Conservation (phyloP, 805 yeast genomes). For the Hanseniaspora guilliermondii region DNA sequence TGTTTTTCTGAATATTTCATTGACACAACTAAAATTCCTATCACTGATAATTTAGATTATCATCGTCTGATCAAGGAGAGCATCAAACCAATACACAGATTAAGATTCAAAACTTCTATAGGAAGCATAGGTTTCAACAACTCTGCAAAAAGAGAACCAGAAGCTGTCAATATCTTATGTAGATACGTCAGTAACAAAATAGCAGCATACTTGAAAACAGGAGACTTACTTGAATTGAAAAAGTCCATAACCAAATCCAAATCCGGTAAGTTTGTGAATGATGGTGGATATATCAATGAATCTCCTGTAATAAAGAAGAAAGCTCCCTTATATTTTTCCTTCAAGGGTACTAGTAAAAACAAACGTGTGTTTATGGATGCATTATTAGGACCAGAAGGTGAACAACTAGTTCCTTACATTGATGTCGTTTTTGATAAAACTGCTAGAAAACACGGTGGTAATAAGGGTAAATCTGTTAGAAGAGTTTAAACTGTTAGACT, state of each 20-base stretch:
- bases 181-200: conserved; percentile 9
- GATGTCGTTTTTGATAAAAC: conserved; percentile 68
- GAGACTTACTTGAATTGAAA: conserved; percentile 6
- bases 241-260: background rate
- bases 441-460: conserved; percentile 83
- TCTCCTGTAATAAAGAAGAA: conserved; percentile 43
- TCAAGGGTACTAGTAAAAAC: conserved; percentile 79
- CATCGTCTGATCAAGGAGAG: conserved; percentile 8
- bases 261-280: background rate
- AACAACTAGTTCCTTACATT: conserved; percentile 49
- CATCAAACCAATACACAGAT: background rate
- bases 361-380: conserved; percentile 78
- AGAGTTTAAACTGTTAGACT: conserved; percentile 1
- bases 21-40: background rate
- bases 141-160: conserved; percentile 6
- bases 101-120: conserved; percentile 7
- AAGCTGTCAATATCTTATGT: conserved; percentile 4
- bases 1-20: conserved; percentile 7
- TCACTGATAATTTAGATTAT: background rate
- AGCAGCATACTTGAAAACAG: conserved; percentile 5
- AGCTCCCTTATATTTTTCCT: conserved; percentile 49
- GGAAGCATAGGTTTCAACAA: conserved; percentile 11
- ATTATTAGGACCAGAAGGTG: conserved; percentile 80
- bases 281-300: background rate
- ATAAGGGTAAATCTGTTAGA: conserved; percentile 68